A percentile compares a stretch with the other conserved stretches of the same genome.
phyloP scores from a whole-genome alignment of 805 yeast species.

The Myxozyma mucilagina region DNA sequence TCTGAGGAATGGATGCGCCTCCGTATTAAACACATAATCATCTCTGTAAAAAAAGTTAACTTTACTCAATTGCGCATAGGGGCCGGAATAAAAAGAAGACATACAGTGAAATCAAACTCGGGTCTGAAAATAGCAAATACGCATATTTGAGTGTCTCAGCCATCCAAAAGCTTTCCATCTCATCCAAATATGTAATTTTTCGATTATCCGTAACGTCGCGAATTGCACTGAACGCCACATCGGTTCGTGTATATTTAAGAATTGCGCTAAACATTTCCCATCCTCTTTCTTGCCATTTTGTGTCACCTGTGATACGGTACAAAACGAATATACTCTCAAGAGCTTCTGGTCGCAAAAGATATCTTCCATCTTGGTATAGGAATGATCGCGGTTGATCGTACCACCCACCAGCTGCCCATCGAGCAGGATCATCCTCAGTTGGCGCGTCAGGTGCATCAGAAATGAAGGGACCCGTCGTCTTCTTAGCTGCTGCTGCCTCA shows the following conservation, averaged over 20 bases:
- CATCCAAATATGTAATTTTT: constrained; percentile 35
- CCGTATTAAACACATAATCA: constrained; percentile 59
- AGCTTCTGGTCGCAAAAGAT: constrained; percentile 59
- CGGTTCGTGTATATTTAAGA: constrained; percentile 38
- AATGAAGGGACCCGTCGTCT: not conserved
- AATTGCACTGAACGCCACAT: constrained; percentile 45
- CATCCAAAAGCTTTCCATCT: constrained; percentile 51
- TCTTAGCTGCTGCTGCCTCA: not conserved
- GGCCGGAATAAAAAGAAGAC: not conserved
- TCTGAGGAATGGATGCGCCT: constrained; percentile 57
- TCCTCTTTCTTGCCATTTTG: constrained; percentile 57
- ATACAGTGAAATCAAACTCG: constrained; percentile 44
- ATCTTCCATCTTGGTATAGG: constrained; percentile 36
- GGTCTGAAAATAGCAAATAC: constrained; percentile 50
- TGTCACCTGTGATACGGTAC: constrained; percentile 62
- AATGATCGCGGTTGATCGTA: constrained; percentile 31
- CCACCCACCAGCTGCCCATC: constrained; percentile 30
- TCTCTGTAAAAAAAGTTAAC: constrained; percentile 37
- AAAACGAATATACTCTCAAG: constrained; percentile 61
- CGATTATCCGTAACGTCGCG: constrained; percentile 44
- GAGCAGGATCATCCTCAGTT: constrained; percentile 1
- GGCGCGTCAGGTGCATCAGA: constrained; percentile 5
- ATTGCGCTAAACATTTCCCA: constrained; percentile 49
- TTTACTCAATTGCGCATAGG: not conserved
- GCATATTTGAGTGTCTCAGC: constrained; percentile 62